phyloP scores from a whole-genome alignment of 2,329 filamentous ascomycete genomes.

The Elsinoe ampelina region DNA sequence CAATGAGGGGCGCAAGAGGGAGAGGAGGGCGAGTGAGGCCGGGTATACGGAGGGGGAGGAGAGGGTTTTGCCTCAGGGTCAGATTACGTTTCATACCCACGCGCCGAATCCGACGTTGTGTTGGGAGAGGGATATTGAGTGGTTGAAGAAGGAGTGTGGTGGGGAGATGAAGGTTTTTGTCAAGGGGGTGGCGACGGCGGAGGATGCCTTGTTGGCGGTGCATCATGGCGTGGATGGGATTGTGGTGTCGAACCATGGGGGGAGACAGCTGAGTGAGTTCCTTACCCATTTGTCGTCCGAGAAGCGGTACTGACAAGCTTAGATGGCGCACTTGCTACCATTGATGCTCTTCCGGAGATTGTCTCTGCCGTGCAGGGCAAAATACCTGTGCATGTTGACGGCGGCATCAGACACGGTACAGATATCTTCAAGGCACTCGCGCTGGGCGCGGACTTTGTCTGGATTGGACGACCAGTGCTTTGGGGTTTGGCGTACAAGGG shows the following conservation, averaged over 20 bases:
- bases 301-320: conserved; percentile 22
- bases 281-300: no score
- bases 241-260: conserved; percentile 48
- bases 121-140: conserved; percentile 44
- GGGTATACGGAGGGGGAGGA: conserved; percentile 25
- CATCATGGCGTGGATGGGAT: conserved; percentile 32
- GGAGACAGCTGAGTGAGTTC: conserved; percentile 19
- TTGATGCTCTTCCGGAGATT: conserved; percentile 35
- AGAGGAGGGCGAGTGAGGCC: conserved; percentile 18
- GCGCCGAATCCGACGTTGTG: conserved; percentile 31
- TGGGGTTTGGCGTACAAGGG: conserved; percentile 40
- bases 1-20: conserved; percentile 13
- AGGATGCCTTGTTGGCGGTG: conserved; percentile 40
- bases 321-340: conserved; percentile 40
- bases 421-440: conserved; percentile 48
- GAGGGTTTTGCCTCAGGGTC: conserved; percentile 26
- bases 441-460: conserved; percentile 36
- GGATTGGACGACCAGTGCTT: conserved; percentile 38
- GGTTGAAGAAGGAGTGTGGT: conserved; percentile 36
- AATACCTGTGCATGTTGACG: conserved; percentile 51
- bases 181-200: conserved; percentile 34
- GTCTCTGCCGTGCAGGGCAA: conserved; percentile 30
- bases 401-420: conserved; percentile 43
- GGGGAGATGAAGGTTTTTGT: conserved; percentile 42
- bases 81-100: conserved; percentile 32